Conservation (phyloP, 2,329 filamentous ascomycete genomes). For the Paracoccidioides lutzii region DNA sequence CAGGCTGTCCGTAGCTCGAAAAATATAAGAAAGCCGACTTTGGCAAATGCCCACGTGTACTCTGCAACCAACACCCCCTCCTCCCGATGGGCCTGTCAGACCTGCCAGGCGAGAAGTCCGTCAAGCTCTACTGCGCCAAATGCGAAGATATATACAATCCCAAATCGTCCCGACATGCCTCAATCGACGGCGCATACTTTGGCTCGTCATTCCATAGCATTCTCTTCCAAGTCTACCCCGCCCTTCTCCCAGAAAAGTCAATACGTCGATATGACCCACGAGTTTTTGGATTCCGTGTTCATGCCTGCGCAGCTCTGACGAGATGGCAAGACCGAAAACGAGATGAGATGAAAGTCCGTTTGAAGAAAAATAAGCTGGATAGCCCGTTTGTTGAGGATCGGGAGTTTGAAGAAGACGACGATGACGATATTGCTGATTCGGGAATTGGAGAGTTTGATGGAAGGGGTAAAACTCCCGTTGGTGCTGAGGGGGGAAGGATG, state of each 20-base stretch:
- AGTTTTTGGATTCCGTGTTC: constrained; percentile 91
- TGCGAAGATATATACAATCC: constrained; percentile 99
- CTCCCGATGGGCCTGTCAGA: constrained; percentile 92
- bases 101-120: constrained; percentile 71
- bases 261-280: constrained; percentile 75
- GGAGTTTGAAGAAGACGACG: constrained; percentile 28
- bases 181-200: constrained; percentile 96
- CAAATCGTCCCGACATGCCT: constrained; percentile 87
- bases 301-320: constrained; percentile 73
- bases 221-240: constrained; percentile 94
- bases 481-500: neutral
- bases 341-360: constrained; percentile 66
- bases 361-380: constrained; percentile 57
- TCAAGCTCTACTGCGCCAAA: constrained; percentile 92
- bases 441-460: constrained; percentile 7
- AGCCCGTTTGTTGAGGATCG: constrained; percentile 63
- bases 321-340: constrained; percentile 80
- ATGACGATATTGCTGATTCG: constrained; percentile 6
- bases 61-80: constrained; percentile 85
- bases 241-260: constrained; percentile 75
- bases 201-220: constrained; percentile 98
- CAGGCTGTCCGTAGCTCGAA: constrained; percentile 53
- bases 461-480: constrained; percentile 2
- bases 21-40: constrained; percentile 99
- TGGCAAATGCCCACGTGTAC: constrained; percentile 91